Conservation (phyloP, 768 basidiomycete species). For the Mycena latifolia region DNA sequence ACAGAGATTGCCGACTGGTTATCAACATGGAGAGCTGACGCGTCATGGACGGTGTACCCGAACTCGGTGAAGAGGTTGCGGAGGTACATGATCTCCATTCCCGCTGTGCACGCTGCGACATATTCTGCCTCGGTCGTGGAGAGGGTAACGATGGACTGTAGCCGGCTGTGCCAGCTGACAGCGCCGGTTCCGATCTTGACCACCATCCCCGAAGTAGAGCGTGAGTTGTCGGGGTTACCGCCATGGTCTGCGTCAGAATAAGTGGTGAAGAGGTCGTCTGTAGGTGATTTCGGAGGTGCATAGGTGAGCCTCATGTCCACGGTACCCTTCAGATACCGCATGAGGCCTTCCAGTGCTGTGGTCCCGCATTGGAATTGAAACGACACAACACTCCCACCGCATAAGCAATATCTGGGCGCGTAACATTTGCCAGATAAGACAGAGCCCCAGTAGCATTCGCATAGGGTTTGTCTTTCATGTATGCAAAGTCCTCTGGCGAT, state of each 20-base stretch:
- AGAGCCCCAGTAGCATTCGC: constrained; percentile 3
- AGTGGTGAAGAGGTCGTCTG: constrained; percentile 31
- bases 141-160: neutral
- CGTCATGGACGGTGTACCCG: constrained; percentile 16
- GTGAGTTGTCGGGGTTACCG: constrained; percentile 40
- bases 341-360: constrained; percentile 39
- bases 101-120: neutral
- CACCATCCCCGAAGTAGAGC: constrained; percentile 47
- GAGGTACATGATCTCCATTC: constrained; percentile 38
- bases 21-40: constrained; percentile 40
- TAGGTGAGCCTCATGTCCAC: constrained; percentile 17
- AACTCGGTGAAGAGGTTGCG: constrained; percentile 43
- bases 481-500: neutral
- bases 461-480: constrained; percentile 18
- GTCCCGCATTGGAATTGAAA: constrained; percentile 36
- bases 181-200: constrained; percentile 42
- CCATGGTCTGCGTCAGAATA: constrained; percentile 48
- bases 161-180: constrained; percentile 1
- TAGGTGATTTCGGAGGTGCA: neutral
- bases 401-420: constrained; percentile 18
- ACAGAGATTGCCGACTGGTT: constrained; percentile 35
- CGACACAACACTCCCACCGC: constrained; percentile 22
- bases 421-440: constrained; percentile 9
- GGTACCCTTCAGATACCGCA: constrained; percentile 37
- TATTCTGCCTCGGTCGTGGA: neutral